Evolutionary conservation across 1,284 basidiomycete genomes (phyloP).

Genomic region (Ganoderma leucocontextum): DNA sequence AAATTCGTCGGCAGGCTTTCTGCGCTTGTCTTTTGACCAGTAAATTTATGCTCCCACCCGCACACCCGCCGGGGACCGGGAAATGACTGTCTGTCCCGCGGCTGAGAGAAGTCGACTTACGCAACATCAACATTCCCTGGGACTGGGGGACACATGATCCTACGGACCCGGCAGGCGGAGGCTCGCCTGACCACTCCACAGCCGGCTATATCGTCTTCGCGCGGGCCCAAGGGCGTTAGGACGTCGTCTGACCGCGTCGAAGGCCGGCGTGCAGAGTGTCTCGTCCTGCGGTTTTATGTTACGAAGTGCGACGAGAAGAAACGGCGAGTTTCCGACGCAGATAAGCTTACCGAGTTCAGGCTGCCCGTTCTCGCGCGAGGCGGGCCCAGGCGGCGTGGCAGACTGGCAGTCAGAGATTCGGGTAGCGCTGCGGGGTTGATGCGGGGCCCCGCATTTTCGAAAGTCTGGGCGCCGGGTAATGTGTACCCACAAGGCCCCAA

Average conservation of each 20-base stretch:
- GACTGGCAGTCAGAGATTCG: not conserved
- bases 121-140: constrained; percentile 1
- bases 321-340: not conserved
- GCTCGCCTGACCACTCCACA: not conserved
- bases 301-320: not conserved
- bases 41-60: not conserved
- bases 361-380: not conserved
- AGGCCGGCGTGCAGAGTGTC: not conserved
- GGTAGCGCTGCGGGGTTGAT: not conserved
- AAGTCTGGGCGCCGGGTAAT: not conserved
- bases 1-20: not conserved
- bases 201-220: not conserved
- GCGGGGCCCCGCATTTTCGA: constrained; percentile 2
- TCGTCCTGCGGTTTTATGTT: not conserved
- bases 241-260: not conserved
- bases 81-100: not conserved
- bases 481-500: not conserved
- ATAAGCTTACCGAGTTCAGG: not conserved
- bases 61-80: not conserved
- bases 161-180: not conserved
- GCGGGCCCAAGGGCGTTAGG: not conserved
- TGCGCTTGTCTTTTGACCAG: not conserved
- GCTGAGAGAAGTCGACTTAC: not conserved
- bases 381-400: not conserved
- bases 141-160: not conserved